Conservation (phyloP, 1,284 basidiomycete genomes). For the Apiotrichum brassicae region DNA sequence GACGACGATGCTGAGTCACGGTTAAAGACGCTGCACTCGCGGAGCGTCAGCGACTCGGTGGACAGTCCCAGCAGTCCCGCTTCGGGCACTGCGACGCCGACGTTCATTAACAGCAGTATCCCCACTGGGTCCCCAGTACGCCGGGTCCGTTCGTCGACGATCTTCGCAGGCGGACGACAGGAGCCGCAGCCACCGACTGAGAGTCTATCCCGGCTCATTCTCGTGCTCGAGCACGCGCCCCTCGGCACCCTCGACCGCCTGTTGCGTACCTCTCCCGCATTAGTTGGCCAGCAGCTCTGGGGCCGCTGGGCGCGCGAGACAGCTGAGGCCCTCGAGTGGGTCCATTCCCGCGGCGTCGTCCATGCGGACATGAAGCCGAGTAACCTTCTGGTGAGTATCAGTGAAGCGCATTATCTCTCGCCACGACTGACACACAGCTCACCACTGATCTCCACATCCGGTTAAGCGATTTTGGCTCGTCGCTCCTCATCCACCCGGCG, state of each 20-base stretch:
- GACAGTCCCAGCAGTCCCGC: background rate
- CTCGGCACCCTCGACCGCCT: slow-evolving; percentile 45
- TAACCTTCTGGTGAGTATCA: slow-evolving; percentile 34
- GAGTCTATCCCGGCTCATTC: slow-evolving; percentile 24
- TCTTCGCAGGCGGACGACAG: slow-evolving; percentile 5
- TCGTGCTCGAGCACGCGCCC: slow-evolving; percentile 47
- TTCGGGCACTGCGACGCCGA: too few relatives aligned
- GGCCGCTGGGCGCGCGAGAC: slow-evolving; percentile 46
- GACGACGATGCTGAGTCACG: slow-evolving; percentile 14
- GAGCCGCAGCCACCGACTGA: background rate
- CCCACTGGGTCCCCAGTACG: background rate
- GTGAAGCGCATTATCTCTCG: background rate
- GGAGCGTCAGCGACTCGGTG: slow-evolving; percentile 1
- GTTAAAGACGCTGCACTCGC: background rate
- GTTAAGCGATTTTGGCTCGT: slow-evolving; percentile 50
- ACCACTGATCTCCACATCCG: slow-evolving; percentile 43
- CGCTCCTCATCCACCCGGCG: slow-evolving; percentile 45
- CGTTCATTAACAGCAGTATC: background rate
- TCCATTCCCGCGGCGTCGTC: slow-evolving; percentile 47
- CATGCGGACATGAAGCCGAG: slow-evolving; percentile 51
- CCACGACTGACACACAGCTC: slow-evolving; percentile 23
- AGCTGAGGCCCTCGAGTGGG: slow-evolving; percentile 45
- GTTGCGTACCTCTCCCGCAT: slow-evolving; percentile 39
- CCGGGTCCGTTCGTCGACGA: slow-evolving; percentile 8
- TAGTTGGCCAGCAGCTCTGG: slow-evolving; percentile 40